Base-by-base conservation (phyloP, 176 grass and related monocot species). In the Musa itinerans region DNA sequence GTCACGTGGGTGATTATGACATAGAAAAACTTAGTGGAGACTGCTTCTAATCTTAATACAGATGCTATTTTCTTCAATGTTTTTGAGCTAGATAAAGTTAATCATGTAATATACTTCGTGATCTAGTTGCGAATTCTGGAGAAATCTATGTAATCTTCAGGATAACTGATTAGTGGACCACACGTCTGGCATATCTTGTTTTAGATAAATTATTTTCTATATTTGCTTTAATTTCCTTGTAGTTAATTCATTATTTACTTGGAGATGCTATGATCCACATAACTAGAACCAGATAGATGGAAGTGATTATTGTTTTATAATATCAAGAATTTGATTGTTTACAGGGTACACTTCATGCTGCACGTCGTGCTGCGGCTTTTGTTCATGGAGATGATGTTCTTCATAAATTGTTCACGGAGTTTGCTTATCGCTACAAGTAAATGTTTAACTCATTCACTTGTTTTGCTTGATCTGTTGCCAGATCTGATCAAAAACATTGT, bases 301-400 rank as follows among this genome's bases (percentile, higher is more conserved):
- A 9, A 16, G 27, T 56, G 14, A 17, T 55, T 57, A 10, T 56
- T 71, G 2, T 26, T 43, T 27, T 29, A 26, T 25, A 14, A 55
- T 17, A 26, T 70, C 34, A 6, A 51, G 8, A 71, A 11, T 69
- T 69, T 61, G 16, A 79, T 69, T 76, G 29, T 66, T 86, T n/a
- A 57, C 74, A 98, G 94, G 90, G 94, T 80, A 89, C 94, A 72
- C 53, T 88, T 29, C 80, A 81, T 82, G 94, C 90, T 6, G 68
- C 90, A 75, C 90, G 86, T 50, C 79, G 75, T 63, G 94, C 94
- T 76, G 74, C 88, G 76, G 86, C 88, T 54, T 98, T 83, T 89
- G 90, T 98, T 83, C 90, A 88, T 11, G 94, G 94, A 52, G 94
- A 98, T 68, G 90, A 98, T 87, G 88, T 98, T 80, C 79, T 93